phyloP scores from a whole-genome alignment of 1,284 basidiomycete species.

The Pascua guehoae region DNA sequence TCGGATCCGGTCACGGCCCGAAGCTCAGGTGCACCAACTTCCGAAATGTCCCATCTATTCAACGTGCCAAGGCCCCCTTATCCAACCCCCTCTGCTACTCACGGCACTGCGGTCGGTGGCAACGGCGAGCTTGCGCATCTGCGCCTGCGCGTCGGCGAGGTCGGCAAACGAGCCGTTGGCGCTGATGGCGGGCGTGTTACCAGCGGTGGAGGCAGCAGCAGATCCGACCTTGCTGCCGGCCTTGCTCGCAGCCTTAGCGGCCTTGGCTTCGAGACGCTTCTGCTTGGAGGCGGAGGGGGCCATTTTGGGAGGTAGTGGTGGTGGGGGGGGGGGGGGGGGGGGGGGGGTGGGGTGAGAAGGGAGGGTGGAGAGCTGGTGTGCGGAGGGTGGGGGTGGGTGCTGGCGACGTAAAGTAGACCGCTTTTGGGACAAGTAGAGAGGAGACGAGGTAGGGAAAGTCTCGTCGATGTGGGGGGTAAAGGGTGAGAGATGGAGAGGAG shows the following conservation, averaged over 20 bases:
- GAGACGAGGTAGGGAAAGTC: too few species aligned
- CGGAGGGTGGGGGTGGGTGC: too few species aligned
- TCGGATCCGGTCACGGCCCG: too few species aligned
- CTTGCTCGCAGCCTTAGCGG: conserved; percentile 64
- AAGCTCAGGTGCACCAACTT: too few species aligned
- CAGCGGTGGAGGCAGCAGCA: conserved; percentile 60
- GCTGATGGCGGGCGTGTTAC: conserved; percentile 68
- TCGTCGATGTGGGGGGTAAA: too few species aligned
- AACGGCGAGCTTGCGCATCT: conserved; percentile 81
- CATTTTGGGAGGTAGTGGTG: conserved; percentile 38
- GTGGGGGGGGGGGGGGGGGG: too few species aligned
- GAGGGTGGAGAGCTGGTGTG: too few species aligned
- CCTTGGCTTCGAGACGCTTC: conserved; percentile 84
- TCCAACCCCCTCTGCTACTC: conserved; percentile 12
- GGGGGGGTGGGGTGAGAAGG: too few species aligned
- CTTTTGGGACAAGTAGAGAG: too few species aligned
- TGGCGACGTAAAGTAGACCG: too few species aligned
- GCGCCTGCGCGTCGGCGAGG: conserved; percentile 48
- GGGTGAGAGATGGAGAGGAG: too few species aligned
- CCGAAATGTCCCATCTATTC: not conserved
- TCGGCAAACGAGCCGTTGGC: conserved; percentile 67
- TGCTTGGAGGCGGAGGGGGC: conserved; percentile 51
- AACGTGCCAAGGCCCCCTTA: not conserved
- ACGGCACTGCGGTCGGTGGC: conserved; percentile 75
- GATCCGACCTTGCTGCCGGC: conserved; percentile 44